Evolutionary conservation across 805 yeast genomes (phyloP), one percentile per base, ranked within the genome.

Genomic region (Yarrowia keelungensis): DNA sequence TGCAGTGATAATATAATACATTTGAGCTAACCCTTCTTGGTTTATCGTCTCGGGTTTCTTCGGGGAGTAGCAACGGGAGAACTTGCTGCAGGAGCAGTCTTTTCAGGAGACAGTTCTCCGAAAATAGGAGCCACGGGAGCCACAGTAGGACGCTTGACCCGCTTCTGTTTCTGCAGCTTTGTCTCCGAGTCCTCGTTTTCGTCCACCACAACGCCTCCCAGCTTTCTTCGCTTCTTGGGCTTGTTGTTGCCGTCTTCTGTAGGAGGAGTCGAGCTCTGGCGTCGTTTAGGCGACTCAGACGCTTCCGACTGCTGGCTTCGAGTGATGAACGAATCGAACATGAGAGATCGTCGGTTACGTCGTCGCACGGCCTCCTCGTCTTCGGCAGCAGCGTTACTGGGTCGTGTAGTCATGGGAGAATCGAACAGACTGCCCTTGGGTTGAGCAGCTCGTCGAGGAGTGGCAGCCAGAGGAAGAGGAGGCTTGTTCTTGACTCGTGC

Each of bases 201-300:
- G 42, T 59, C 65, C 14, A 59, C 65, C 16, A 59, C 49, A 10
- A 59, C 39, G 2, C 65, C 65, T 35, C 50, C 51, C 19, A 59
- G 51, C 51, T 59, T 59, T 59, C 65, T 49, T 43, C 65, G 39
- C 38, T 45, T 59, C 65, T 59, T 59, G 65, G 65, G 65, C 45
- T 59, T 59, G 65, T 45, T 59, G 14, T 59, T 59, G 65, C 36
- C 43, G 14, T 59, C 64, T 9, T 58, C 65, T 1, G 41, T 39
- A 1, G 65, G 65, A 35, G 65, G 65, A 19, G 65, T 39, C 4
- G 65, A 59, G 65, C 51, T 59, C 10, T 42, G 51, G 45, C 65
- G 50, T 56, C 64, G 45, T 15, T 59, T 59, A 43, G 65, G 51
- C 32, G 65, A 45, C 14, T 59, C 65, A 1, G 51, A 32, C 14